Conservation (phyloP, 768 basidiomycete species). For the Russula brevipes region DNA sequence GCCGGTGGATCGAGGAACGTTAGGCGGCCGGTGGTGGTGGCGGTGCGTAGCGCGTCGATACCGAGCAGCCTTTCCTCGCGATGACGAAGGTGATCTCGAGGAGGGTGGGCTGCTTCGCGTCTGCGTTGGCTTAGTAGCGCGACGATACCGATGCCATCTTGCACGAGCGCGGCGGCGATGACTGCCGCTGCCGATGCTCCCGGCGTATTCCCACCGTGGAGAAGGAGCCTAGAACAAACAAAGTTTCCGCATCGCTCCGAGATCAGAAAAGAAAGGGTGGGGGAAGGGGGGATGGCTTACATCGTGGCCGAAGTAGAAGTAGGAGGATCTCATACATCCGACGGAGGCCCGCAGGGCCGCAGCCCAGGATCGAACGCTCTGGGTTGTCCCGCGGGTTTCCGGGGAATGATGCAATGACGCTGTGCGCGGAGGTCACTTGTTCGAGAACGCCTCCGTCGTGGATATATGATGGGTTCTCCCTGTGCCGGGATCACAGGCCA, state of each 20-base stretch:
- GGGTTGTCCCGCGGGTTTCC: constrained; percentile 1
- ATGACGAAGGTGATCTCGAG: not conserved
- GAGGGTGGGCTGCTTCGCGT: not conserved
- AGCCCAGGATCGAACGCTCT: constrained; percentile 33
- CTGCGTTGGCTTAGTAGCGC: constrained; percentile 10
- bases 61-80: not conserved
- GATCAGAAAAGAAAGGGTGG: not conserved
- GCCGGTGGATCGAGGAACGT: too few relatives aligned
- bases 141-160: constrained; percentile 11
- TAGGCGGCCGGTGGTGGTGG: too few relatives aligned
- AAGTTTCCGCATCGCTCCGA: not conserved
- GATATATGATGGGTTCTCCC: constrained; percentile 32
- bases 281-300: constrained; percentile 27
- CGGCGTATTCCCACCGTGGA: not conserved
- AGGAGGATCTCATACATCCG: constrained; percentile 40
- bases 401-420: constrained; percentile 21
- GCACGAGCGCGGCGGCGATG: not conserved
- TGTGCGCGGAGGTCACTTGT: constrained; percentile 33
- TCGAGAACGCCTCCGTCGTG: constrained; percentile 28
- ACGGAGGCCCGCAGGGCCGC: constrained; percentile 30
- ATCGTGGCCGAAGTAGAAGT: constrained; percentile 39
- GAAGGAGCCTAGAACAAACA: not conserved
- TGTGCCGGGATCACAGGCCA: constrained; percentile 29
- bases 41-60: too few relatives aligned
- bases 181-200: not conserved